phyloP scores from a whole-genome alignment of 495 filamentous ascomycete genomes.

The Xeromyces bisporus region DNA sequence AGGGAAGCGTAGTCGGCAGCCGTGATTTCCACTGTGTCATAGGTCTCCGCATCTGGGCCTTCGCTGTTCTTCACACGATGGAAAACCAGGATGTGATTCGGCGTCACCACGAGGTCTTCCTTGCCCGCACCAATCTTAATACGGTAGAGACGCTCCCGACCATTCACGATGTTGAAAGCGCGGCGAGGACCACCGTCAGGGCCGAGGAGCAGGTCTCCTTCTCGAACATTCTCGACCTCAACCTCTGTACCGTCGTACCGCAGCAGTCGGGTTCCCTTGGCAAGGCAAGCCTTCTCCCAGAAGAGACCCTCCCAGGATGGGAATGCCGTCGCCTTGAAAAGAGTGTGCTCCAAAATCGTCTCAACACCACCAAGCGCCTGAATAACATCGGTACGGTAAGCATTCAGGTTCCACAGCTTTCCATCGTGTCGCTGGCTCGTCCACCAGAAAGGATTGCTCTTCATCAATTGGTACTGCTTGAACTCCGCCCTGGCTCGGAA shows the following conservation, averaged over 20 bases:
- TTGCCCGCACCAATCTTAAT: conserved; percentile 18
- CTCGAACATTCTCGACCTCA: conserved; percentile 30
- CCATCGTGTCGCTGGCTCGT: conserved; percentile 96
- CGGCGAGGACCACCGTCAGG: conserved; percentile 29
- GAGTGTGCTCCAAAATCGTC: conserved; percentile 92
- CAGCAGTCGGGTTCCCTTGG: conserved; percentile 21
- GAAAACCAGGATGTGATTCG: conserved; percentile 32
- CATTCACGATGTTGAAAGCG: conserved; percentile 31
- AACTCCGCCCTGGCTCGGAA: conserved; percentile 94
- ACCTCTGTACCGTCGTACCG: conserved; percentile 23
- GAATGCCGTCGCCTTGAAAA: conserved; percentile 98
- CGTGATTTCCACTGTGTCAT: conserved; percentile 25
- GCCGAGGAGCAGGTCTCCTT: conserved; percentile 30
- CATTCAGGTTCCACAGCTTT: conserved; percentile 97
- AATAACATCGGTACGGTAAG: conserved; percentile 96
- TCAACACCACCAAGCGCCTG: conserved; percentile 98
- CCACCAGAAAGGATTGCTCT: conserved; percentile 99
- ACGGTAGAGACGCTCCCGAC: conserved; percentile 27
- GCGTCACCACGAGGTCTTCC: conserved; percentile 30
- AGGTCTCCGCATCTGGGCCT: conserved; percentile 7
- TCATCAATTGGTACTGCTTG: conserved; percentile 98
- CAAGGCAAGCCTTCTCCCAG: conserved; percentile 70
- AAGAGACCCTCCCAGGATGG: conserved; percentile 98
- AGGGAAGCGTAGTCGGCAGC: conserved; percentile 25
- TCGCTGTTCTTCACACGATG: conserved; percentile 13